Percentiles rank a stretch among this genome's conserved stretches.
Conservation (phyloP, 129 eudicot genomes). For the Saussurea involucrata region DNA sequence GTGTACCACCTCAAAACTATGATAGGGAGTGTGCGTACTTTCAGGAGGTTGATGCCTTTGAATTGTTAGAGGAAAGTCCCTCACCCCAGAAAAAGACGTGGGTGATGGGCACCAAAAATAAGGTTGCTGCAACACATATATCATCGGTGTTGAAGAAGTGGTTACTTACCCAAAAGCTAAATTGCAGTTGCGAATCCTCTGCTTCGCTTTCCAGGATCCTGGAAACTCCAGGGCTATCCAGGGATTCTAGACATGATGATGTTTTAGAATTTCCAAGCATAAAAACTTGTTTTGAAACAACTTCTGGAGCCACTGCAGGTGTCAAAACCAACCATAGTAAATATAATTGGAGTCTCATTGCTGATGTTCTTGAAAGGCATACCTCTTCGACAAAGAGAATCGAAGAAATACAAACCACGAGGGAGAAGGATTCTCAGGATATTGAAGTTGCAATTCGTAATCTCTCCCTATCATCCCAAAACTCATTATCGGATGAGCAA, state of each 20-base stretch:
- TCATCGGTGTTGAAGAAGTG: constrained; percentile 66
- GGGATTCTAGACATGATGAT: constrained; percentile 26
- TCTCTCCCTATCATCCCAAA: constrained; percentile 58
- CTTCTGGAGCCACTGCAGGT: constrained; percentile 21
- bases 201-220: constrained; percentile 67
- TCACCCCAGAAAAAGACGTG: constrained; percentile 83
- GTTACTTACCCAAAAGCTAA: constrained; percentile 49
- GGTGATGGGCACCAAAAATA: constrained; percentile 56
- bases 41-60: constrained; percentile 85
- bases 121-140: constrained; percentile 44
- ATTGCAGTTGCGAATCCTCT: constrained; percentile 40
- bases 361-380: constrained; percentile 22
- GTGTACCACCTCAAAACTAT: constrained; percentile 47
- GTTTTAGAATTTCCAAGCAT: constrained; percentile 20
- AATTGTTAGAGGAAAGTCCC: constrained; percentile 91
- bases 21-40: constrained; percentile 88
- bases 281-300: constrained; percentile 34
- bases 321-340: constrained; percentile 22
- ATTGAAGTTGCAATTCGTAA: constrained; percentile 54
- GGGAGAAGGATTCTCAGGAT: constrained; percentile 45
- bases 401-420: constrained; percentile 6
- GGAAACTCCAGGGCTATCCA: constrained; percentile 51
- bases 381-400: constrained; percentile 22
- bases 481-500: constrained; percentile 44
- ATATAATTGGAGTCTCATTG: constrained; percentile 6